A percentile compares a stretch with the other conserved stretches of the same genome.
phyloP scores from a whole-genome alignment of 257 asterid species.

The Primulina eburnea region DNA sequence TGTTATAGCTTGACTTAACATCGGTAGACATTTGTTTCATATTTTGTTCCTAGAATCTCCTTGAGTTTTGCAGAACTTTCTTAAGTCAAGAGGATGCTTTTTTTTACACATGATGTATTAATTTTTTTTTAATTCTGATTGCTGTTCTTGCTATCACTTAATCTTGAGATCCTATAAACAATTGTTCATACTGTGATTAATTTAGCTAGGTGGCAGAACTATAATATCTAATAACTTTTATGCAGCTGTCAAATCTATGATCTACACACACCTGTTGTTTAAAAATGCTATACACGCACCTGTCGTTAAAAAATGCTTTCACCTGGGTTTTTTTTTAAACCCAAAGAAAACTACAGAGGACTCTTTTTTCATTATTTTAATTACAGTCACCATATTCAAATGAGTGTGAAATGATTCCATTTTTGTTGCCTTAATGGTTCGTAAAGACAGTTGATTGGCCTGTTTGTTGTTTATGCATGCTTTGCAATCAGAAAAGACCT shows the following conservation, averaged over 20 bases:
- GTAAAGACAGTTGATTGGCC: no score
- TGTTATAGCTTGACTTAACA: not conserved
- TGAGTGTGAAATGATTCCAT: no score
- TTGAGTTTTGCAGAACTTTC: not conserved
- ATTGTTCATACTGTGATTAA: not conserved
- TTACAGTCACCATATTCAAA: no score
- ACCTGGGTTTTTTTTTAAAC: no score
- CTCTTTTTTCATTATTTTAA: no score
- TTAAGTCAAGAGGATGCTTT: not conserved
- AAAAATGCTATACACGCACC: not conserved
- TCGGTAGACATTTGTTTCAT: not conserved
- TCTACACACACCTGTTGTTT: not conserved
- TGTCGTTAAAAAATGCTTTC: not conserved
- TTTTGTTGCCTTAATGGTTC: no score
- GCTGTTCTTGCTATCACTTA: not conserved
- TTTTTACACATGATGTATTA: not conserved
- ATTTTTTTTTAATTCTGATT: no score
- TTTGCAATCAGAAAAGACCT: not conserved
- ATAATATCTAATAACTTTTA: not conserved
- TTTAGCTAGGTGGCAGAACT: not conserved
- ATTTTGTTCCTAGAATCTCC: no score
- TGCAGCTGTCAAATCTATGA: not conserved
- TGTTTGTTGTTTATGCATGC: not conserved
- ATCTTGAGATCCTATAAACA: not conserved
- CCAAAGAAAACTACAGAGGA: no score